These are phyloP conservation scores for Noccaea bulbosa DNA, from an alignment of 345 rosid genomes.

Conservation along the genomic window DNA sequence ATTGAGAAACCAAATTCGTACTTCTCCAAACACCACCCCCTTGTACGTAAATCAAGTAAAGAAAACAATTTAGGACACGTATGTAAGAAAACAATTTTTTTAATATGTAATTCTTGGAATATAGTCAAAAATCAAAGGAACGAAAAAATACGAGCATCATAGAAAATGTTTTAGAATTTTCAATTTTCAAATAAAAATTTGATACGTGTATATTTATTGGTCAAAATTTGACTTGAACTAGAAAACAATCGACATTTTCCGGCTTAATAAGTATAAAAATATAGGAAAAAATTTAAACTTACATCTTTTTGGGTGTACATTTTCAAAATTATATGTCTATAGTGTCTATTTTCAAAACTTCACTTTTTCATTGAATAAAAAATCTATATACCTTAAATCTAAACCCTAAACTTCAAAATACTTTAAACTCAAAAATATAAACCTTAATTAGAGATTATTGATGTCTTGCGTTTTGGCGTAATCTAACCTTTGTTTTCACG, in stretches of 20 bases:
- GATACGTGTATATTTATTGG: constrained; percentile 27
- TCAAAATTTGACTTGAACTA: constrained; percentile 20
- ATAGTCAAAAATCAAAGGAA: constrained; percentile 18
- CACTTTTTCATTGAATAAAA: too few species aligned
- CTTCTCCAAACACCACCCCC: constrained; percentile 28
- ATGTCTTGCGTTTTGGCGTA: too few species aligned
- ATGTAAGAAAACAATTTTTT: constrained; percentile 6
- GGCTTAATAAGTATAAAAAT: background rate
- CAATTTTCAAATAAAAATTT: background rate
- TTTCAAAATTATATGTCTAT: too few species aligned
- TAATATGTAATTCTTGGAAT: background rate
- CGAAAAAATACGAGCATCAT: constrained; percentile 21
- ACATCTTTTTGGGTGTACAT: too few species aligned
- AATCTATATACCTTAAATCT: too few species aligned
- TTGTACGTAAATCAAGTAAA: constrained; percentile 2
- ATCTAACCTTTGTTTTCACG: too few species aligned
- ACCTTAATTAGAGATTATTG: too few species aligned
- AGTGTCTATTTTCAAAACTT: too few species aligned
- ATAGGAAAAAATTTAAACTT: too few species aligned
- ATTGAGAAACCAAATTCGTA: constrained; percentile 19
- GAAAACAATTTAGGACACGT: constrained; percentile 27
- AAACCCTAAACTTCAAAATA: too few species aligned
- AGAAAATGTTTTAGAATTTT: background rate
- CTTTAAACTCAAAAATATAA: too few species aligned
- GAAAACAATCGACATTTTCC: constrained; percentile 16